These are phyloP conservation scores for Zoysia matrella DNA, from an alignment of 202 grass and related monocot genomes.

Conservation along the genomic window DNA sequence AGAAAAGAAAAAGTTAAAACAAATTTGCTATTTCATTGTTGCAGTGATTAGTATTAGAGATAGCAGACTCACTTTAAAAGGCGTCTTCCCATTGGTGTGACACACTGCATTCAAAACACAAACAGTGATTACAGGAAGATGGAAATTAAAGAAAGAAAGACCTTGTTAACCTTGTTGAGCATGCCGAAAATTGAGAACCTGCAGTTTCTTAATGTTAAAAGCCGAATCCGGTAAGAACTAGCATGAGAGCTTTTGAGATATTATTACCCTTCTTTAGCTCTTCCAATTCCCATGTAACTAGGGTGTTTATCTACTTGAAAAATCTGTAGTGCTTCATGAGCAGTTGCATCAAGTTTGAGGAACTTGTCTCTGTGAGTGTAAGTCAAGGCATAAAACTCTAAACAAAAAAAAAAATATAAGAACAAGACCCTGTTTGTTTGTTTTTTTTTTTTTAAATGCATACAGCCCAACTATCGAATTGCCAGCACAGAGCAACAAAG, in stretches of 20 bases:
- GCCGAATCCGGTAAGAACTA: constrained; percentile 21
- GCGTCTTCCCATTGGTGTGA: constrained; percentile 88
- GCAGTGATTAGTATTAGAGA: constrained; percentile 19
- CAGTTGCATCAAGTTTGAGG: constrained; percentile 93
- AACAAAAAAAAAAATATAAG: not conserved
- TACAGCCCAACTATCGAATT: not conserved
- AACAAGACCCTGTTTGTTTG: constrained; percentile 4
- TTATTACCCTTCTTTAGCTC: constrained; percentile 91
- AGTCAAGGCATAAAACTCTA: constrained; percentile 52
- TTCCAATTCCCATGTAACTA: constrained; percentile 98
- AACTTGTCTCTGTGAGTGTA: constrained; percentile 78
- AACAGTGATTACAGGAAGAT: constrained; percentile 41
- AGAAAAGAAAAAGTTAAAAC: constrained; percentile 38
- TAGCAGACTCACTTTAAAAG: constrained; percentile 67
- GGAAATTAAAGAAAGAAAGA: constrained; percentile 27
- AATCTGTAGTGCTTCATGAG: constrained; percentile 93
- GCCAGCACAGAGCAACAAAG: not conserved
- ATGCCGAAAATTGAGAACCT: constrained; percentile 99
- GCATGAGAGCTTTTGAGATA: constrained; percentile 34
- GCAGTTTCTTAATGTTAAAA: constrained; percentile 41
- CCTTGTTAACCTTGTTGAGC: constrained; percentile 80
- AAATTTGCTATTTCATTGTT: constrained; percentile 27
- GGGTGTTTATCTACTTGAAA: constrained; percentile 99
- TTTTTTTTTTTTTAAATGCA: too few relatives aligned
- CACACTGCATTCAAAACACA: constrained; percentile 67